Evolutionary conservation across 2,329 filamentous ascomycete species (phyloP).

Genomic region (Trichophyton simii): DNA sequence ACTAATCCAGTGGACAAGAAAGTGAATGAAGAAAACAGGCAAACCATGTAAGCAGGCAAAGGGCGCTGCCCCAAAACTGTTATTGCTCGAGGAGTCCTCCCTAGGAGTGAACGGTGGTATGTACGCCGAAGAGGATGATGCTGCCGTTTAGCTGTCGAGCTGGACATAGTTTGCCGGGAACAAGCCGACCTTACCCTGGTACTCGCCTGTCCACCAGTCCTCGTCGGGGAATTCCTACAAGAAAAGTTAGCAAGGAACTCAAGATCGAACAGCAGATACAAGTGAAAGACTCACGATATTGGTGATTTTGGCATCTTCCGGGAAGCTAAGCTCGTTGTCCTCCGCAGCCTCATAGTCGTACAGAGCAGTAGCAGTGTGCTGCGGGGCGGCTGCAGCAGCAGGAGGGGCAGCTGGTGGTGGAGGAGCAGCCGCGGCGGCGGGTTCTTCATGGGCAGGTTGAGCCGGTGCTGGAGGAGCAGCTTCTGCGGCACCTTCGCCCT

Average conservation of each 20-base stretch:
- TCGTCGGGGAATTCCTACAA: conserved; percentile 86
- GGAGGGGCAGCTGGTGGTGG: conserved; percentile 25
- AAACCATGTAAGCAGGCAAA: background rate
- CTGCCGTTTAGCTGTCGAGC: conserved; percentile 24
- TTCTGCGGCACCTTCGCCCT: conserved; percentile 25
- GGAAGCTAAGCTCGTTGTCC: conserved; percentile 78
- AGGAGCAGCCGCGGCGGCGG: conserved; percentile 17
- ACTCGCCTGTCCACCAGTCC: conserved; percentile 95
- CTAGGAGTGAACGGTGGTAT: background rate
- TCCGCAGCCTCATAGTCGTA: conserved; percentile 97
- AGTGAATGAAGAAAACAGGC: background rate
- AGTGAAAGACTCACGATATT: conserved; percentile 50
- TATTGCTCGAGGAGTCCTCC: background rate
- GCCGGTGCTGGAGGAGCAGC: conserved; percentile 28
- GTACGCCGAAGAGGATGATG: background rate
- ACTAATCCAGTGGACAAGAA: background rate
- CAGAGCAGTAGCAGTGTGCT: conserved; percentile 59
- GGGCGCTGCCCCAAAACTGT: background rate
- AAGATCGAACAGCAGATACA: background rate
- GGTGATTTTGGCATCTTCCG: conserved; percentile 71
- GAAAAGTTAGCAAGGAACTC: background rate
- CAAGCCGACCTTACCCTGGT: conserved; percentile 63
- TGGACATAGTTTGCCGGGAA: conserved; percentile 52
- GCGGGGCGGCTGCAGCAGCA: conserved; percentile 32
- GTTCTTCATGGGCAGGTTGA: conserved; percentile 22